phyloP scores from a whole-genome alignment of 768 basidiomycete genomes.

The Leccinum variicolor region DNA sequence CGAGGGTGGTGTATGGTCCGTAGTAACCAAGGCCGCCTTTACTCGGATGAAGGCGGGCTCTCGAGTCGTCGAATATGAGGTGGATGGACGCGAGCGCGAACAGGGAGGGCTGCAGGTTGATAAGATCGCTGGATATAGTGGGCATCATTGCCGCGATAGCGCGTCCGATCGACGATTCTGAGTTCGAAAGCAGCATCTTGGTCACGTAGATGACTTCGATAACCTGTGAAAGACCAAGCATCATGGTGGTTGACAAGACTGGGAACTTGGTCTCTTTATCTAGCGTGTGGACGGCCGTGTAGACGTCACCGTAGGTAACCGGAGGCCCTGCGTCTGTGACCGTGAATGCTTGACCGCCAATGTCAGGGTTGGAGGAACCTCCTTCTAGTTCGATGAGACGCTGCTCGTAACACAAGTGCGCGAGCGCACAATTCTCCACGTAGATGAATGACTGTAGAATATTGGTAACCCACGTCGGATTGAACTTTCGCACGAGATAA shows the following conservation, averaged over 20 bases:
- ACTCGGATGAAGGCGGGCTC: slow-evolving; percentile 50
- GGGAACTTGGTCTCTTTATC: slow-evolving; percentile 57
- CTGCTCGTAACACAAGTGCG: slow-evolving; percentile 71
- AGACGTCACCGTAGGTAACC: slow-evolving; percentile 60
- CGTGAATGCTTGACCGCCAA: slow-evolving; percentile 70
- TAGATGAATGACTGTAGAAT: slow-evolving; percentile 65
- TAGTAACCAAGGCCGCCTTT: slow-evolving; percentile 64
- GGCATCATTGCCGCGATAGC: slow-evolving; percentile 41
- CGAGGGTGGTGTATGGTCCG: slow-evolving; percentile 54
- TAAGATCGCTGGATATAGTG: slow-evolving; percentile 43
- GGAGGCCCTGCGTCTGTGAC: slow-evolving; percentile 65
- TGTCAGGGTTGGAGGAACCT: slow-evolving; percentile 49
- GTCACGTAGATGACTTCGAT: slow-evolving; percentile 55
- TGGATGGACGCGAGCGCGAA: slow-evolving; percentile 53
- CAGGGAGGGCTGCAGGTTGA: slow-evolving; percentile 58
- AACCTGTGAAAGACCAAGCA: slow-evolving; percentile 60
- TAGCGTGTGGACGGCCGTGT: slow-evolving; percentile 52
- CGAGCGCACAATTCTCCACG: slow-evolving; percentile 72
- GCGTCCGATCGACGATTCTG: slow-evolving; percentile 26
- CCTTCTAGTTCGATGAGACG: slow-evolving; percentile 55
- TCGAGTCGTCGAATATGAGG: slow-evolving; percentile 63
- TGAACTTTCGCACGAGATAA: slow-evolving; percentile 56
- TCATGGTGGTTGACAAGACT: slow-evolving; percentile 53
- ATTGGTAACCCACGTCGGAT: slow-evolving; percentile 59
- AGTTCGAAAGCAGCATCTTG: slow-evolving; percentile 38